Evolutionary conservation across 306 rosid genomes (phyloP), one percentile per base, ranked within the genome.

Genomic region (Quercus glauca): DNA sequence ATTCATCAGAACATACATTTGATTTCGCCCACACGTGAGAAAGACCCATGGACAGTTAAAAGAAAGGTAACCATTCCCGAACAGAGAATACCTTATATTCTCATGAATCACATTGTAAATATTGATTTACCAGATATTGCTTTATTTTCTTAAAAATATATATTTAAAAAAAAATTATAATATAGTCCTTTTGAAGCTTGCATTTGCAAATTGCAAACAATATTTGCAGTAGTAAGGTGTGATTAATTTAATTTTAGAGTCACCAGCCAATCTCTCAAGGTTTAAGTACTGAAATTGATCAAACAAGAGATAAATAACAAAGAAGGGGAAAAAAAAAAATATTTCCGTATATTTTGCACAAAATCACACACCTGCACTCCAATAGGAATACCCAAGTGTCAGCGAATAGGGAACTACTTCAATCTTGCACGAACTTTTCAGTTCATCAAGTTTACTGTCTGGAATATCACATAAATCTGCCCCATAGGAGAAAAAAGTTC

Each of bases 381-480:
- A 95, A 77, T 95, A 87, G 12, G 99, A 89, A 86, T 95, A 95
- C 61, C 97, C 98, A 43, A 95, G 88, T 1, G 96, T 90, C 83
- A 93, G 78, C 2, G 89, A 83, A 88, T 91, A 90, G 12, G 98
- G 94, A 75, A 95, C 81, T 58, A 93, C 94, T 79, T 95, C 97
- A 80, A 89, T 83, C 87, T 85, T 57, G 78, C 98, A 95, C 65
- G 91, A 67, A 23, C 73, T 83, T 85, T 87, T 91, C 43, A 95
- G 81, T 82, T 92, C 93, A 28, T 86, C 85, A 81, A 90, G 83
- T 85, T 84, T 91, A 28, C 80, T 58, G 6, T 86, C 88, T 5
- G 98, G 98, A 74, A 92, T 87, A 78, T 86, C 90, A 2, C 93
- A 89, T 69, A 95, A 76, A 80, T 90, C 99, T 95, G 84, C 71